These are phyloP conservation scores for Aureobasidium mangrovei DNA, from an alignment of 2,329 filamentous ascomycete genomes.

Conservation along the genomic window DNA sequence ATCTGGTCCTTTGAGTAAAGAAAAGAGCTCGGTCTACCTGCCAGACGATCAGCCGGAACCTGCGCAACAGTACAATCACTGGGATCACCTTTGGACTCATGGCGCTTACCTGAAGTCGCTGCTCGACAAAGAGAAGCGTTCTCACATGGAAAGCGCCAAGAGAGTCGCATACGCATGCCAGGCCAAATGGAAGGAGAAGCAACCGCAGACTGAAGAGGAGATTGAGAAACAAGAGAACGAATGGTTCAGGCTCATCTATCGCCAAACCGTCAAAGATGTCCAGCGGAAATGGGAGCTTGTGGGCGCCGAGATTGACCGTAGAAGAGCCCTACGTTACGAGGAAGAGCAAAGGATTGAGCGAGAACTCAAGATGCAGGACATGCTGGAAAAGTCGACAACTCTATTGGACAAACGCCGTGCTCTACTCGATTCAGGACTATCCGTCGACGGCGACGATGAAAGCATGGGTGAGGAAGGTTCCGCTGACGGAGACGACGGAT, in stretches of 20 bases:
- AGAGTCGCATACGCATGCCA: conserved; percentile 68
- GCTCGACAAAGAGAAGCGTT: conserved; percentile 67
- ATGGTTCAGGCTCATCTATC: conserved; percentile 58
- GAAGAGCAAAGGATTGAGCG: conserved; percentile 49
- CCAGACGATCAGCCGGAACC: conserved; percentile 63
- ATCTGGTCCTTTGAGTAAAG: conserved; percentile 64
- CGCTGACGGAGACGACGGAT: conserved; percentile 19
- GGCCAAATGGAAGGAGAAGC: conserved; percentile 64
- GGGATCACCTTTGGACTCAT: conserved; percentile 75
- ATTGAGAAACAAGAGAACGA: conserved; percentile 68
- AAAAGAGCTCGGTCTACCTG: conserved; percentile 61
- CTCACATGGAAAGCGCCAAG: conserved; percentile 70
- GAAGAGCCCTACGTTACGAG: conserved; percentile 49
- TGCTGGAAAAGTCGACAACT: conserved; percentile 61
- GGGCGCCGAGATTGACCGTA: conserved; percentile 48
- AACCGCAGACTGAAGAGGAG: conserved; percentile 71
- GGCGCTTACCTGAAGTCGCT: conserved; percentile 72
- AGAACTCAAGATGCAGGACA: conserved; percentile 61
- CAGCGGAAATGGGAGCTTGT: conserved; percentile 53
- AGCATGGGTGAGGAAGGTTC: conserved; percentile 37
- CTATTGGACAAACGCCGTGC: conserved; percentile 54
- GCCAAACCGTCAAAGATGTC: conserved; percentile 57
- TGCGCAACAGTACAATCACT: conserved; percentile 71
- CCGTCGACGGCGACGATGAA: conserved; percentile 30
- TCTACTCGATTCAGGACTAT: conserved; percentile 11